Percentiles rank a stretch among this genome's conserved stretches.
phyloP scores from a whole-genome alignment of 768 basidiomycete species.

The Hemileccinum impolitum region DNA sequence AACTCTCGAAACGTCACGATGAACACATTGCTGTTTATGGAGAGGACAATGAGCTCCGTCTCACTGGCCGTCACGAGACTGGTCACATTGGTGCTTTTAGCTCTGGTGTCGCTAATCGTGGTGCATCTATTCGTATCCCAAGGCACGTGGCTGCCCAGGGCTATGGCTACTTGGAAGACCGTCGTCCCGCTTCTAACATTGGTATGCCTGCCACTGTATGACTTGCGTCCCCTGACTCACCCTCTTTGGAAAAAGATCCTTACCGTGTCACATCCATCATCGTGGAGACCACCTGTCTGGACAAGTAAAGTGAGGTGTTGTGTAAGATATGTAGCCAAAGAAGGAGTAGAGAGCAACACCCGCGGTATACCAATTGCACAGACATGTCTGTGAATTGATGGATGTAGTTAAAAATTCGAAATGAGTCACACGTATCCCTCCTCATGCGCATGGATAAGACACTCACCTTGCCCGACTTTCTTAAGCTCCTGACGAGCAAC shows the following conservation, averaged over 20 bases:
- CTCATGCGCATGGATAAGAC: conserved; percentile 33
- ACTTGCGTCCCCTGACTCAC: conserved; percentile 4
- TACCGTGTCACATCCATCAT: conserved; percentile 92
- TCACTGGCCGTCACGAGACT: conserved; percentile 97
- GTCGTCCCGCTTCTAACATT: conserved; percentile 97
- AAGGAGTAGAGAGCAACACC: conserved; percentile 11
- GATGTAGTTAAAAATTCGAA: neutral
- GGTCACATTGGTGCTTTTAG: conserved; percentile 90
- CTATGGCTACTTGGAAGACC: conserved; percentile 93
- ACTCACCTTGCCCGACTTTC: conserved; percentile 60
- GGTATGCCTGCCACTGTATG: conserved; percentile 47
- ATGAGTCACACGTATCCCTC: neutral
- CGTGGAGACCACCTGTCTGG: conserved; percentile 81
- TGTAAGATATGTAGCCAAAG: conserved; percentile 10
- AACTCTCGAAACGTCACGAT: conserved; percentile 83
- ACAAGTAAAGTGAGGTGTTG: conserved; percentile 41
- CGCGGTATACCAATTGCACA: conserved; percentile 23
- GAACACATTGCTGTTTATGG: conserved; percentile 98
- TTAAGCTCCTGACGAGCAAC: conserved; percentile 60
- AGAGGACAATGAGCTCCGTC: conserved; percentile 93
- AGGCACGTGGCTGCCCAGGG: conserved; percentile 90
- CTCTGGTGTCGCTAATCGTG: conserved; percentile 96
- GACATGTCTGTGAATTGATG: conserved; percentile 10
- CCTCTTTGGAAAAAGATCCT: conserved; percentile 55
- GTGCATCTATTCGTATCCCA: conserved; percentile 94